A percentile compares a stretch with the other conserved stretches of the same genome.
These are phyloP conservation scores for Ambrosiella xylebori DNA, from an alignment of 2,329 filamentous ascomycete genomes.

Conservation along the genomic window DNA sequence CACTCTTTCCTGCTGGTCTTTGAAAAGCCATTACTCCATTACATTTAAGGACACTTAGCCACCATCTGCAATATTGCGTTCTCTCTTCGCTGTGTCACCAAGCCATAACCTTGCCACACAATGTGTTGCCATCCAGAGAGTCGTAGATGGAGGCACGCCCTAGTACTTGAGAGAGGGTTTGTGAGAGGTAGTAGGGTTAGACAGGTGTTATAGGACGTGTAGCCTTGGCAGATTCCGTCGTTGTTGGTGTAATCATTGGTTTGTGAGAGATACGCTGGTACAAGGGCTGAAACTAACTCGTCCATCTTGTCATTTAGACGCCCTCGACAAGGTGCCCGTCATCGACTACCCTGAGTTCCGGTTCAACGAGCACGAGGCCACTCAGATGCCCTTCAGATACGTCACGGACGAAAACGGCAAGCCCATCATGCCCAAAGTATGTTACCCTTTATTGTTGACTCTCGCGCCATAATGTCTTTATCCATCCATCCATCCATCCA, in stretches of 20 bases:
- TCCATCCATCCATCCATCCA: neutral
- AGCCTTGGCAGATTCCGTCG: too few relatives aligned
- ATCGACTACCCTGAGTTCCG: conserved; percentile 78
- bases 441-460: conserved; percentile 16
- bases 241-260: too few relatives aligned
- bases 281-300: too few relatives aligned
- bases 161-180: neutral
- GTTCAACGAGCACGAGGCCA: conserved; percentile 82
- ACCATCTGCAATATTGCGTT: too few relatives aligned
- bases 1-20: too few relatives aligned
- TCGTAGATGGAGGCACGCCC: neutral
- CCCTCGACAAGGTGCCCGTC: conserved; percentile 64
- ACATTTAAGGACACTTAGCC: too few relatives aligned
- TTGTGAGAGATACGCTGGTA: too few relatives aligned
- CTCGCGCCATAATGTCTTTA: neutral
- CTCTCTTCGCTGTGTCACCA: too few relatives aligned
- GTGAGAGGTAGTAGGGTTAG: too few relatives aligned
- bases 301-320: conserved; percentile 31
- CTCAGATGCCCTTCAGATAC: conserved; percentile 96
- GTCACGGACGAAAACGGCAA: conserved; percentile 58
- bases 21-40: too few relatives aligned
- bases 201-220: too few relatives aligned
- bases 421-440: conserved; percentile 81
- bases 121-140: neutral
- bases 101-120: too few relatives aligned